Evolutionary conservation across 176 grass and related monocot genomes (phyloP), one percentile per base, ranked within the genome.

Genomic region (Paspalum notatum): DNA sequence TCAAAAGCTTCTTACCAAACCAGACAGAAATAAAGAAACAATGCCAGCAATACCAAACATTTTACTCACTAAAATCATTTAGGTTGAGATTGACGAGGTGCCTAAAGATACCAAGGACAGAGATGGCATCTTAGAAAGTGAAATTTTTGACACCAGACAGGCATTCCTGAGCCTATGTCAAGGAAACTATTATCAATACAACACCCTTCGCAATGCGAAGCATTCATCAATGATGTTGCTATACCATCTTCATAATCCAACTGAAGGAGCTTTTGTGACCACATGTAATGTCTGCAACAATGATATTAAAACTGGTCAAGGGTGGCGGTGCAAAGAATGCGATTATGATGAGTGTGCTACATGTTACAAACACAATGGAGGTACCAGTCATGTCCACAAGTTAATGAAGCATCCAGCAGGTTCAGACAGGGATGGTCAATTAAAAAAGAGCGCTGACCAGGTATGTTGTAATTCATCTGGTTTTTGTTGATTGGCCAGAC

Each of bases 201-300:
- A 98, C 59, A 98, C 95, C 56, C 83, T 98, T 72, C 92, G 95
- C 8, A 71, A 84, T 74, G 95, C 95, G 62, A 94, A 98, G 71
- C 95, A 98, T 82, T 98, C 95, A 7, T 89, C 95, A 39, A 94
- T 98, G 90, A 98, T 98, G 95, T 77, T 98, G 51, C 67, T 98
- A 52, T 94, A 98, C 80, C 95, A 98, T 80, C 92, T 98, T 68
- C 95, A 98, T 85, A 93, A 98, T 83, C 95, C 92, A 53, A 91
- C 92, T 64, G 92, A 82, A 39, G 88, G 90, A 12, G 95, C 95
- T 43, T 94, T 94, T 74, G 78, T 93, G 20, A 92, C 78, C 58
- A 83, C 92, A 51, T 98, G 95, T 60, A 89, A 93, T 74, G 71
- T 89, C 43, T 98, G 95, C 80, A 54, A 76, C 49, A 68, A 89